phyloP scores from a whole-genome alignment of 1,284 basidiomycete species.

The Sporisorium iseilematis-ciliati region DNA sequence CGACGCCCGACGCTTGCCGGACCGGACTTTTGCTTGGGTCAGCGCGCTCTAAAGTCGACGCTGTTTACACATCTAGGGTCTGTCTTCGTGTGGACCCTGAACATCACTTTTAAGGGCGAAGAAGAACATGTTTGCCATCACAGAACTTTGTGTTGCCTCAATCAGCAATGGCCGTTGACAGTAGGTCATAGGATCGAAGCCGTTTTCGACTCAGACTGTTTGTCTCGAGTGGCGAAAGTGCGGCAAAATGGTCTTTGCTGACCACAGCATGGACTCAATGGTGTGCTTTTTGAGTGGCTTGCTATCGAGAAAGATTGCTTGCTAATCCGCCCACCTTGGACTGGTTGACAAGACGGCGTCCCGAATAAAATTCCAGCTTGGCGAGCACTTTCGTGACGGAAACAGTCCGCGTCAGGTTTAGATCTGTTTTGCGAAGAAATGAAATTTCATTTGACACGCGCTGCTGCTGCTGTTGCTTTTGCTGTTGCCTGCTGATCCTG shows the following conservation, averaged over 20 bases:
- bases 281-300: slow-evolving; percentile 19
- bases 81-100: background rate
- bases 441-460: too few species aligned
- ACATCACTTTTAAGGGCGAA: background rate
- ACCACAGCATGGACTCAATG: slow-evolving; percentile 21
- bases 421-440: background rate
- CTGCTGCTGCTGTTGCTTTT: too few species aligned
- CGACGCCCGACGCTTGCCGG: slow-evolving; percentile 12
- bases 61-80: background rate
- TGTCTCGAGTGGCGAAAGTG: too few species aligned
- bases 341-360: slow-evolving; percentile 17
- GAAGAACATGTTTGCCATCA: background rate
- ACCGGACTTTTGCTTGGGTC: slow-evolving; percentile 24
- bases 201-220: too few species aligned
- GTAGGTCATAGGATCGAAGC: too few species aligned
- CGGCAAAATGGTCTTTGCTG: slow-evolving; percentile 12
- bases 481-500: too few species aligned
- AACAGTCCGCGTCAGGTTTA: slow-evolving; percentile 1
- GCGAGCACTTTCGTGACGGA: slow-evolving; percentile 8
- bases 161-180: too few species aligned
- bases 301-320: slow-evolving; percentile 17
- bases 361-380: slow-evolving; percentile 2
- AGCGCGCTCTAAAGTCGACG: slow-evolving; percentile 21
- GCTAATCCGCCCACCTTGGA: slow-evolving; percentile 28
- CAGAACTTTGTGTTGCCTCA: background rate